Conservation (phyloP, 345 rosid genomes). For the Eutrema heterophyllum region DNA sequence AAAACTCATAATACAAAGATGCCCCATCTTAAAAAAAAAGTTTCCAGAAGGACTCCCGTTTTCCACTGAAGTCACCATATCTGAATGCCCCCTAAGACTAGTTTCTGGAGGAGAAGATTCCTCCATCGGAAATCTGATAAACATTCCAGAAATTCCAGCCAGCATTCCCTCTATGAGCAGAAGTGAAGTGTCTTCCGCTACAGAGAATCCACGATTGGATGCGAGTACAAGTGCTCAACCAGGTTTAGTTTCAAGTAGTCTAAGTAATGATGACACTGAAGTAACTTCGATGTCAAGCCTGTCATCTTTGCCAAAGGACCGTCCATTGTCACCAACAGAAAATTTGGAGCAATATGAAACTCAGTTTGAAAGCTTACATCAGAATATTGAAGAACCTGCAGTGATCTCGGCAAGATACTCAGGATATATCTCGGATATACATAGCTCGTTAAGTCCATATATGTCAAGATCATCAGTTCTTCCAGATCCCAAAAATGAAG, state of each 20-base stretch:
- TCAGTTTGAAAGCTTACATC: conserved; percentile 2
- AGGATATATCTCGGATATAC: conserved; percentile 5
- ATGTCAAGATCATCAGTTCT: not conserved
- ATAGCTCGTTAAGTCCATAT: conserved; percentile 4
- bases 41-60: conserved; percentile 32
- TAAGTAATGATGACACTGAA: conserved; percentile 11
- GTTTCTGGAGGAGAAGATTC: not conserved
- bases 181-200: not conserved
- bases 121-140: not conserved
- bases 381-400: conserved; percentile 15
- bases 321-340: not conserved
- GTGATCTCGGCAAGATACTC: conserved; percentile 27
- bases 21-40: conserved; percentile 18
- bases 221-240: not conserved
- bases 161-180: not conserved
- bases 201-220: not conserved
- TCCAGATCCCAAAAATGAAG: not conserved
- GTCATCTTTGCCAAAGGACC: conserved; percentile 20
- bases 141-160: not conserved
- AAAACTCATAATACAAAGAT: conserved; percentile 24
- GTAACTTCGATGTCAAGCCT: conserved; percentile 12
- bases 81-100: conserved; percentile 24
- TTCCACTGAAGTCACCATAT: conserved; percentile 22
- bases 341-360: not conserved
- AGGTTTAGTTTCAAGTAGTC: conserved; percentile 16